Percentiles rank a stretch among this genome's conserved stretches.
phyloP scores from a whole-genome alignment of 257 asterid genomes.

The Solanum etuberosum region DNA sequence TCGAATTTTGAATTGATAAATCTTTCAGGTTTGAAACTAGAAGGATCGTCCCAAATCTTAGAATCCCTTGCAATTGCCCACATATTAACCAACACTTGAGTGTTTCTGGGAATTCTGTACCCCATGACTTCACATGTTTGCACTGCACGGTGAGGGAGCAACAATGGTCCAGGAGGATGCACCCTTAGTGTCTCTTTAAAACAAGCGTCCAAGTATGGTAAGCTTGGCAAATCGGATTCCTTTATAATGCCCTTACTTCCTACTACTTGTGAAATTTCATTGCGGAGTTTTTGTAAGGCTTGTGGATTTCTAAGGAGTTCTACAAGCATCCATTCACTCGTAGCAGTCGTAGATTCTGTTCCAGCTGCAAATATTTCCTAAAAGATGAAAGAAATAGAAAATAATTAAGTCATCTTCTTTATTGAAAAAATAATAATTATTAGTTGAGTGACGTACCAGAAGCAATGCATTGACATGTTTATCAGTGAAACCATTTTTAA shows the following conservation, averaged over 20 bases:
- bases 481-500: background rate
- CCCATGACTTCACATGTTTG: background rate
- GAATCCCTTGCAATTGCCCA: constrained; percentile 7
- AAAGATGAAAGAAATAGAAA: background rate
- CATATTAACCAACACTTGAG: background rate
- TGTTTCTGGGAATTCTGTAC: background rate
- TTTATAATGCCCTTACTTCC: background rate
- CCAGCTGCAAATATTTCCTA: background rate
- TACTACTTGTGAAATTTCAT: background rate
- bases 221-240: background rate
- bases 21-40: background rate
- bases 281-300: background rate
- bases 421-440: background rate
- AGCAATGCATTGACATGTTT: background rate
- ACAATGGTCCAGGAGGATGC: constrained; percentile 2
- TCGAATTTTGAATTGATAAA: background rate
- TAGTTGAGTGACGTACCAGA: background rate
- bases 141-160: background rate
- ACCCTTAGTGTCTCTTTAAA: background rate
- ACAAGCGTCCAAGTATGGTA: constrained; percentile 4
- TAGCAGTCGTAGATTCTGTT: background rate
- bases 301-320: background rate
- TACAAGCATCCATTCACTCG: background rate
- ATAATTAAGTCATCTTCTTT: background rate
- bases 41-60: background rate